phyloP scores from a whole-genome alignment of 2,329 filamentous ascomycete genomes.

The Neofusicoccum parvum region DNA sequence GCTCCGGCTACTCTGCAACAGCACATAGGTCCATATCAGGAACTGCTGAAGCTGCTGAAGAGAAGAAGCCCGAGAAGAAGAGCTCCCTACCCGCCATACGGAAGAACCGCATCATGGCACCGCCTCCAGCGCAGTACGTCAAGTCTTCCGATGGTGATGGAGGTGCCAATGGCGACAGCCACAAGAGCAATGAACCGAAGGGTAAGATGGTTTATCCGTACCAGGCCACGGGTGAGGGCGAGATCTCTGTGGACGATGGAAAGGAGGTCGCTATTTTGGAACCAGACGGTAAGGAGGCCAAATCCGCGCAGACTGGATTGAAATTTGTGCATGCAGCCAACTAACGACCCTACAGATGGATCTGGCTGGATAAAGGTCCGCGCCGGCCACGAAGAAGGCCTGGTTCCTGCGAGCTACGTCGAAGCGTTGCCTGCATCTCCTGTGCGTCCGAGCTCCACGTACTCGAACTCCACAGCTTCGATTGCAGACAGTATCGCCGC shows the following conservation, averaged over 20 bases:
- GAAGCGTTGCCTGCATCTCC: constrained; percentile 58
- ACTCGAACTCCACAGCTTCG: constrained; percentile 77
- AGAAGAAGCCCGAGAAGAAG: constrained; percentile 48
- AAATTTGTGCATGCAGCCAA: background rate
- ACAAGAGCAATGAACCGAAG: constrained; percentile 58
- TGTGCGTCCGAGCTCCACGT: constrained; percentile 58
- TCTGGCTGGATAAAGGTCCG: constrained; percentile 89
- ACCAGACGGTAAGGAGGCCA: constrained; percentile 72
- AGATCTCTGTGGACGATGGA: constrained; percentile 75
- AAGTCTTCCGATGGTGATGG: constrained; percentile 54
- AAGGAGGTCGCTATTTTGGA: constrained; percentile 78
- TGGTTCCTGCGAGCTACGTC: constrained; percentile 86
- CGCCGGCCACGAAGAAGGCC: constrained; percentile 72
- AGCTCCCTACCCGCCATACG: constrained; percentile 35
- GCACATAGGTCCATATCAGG: constrained; percentile 76
- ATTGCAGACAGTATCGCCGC: constrained; percentile 55
- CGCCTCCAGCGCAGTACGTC: constrained; percentile 81
- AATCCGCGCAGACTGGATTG: constrained; percentile 12
- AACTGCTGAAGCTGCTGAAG: constrained; percentile 53
- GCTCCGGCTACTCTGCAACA: constrained; percentile 82
- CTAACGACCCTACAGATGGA: constrained; percentile 63
- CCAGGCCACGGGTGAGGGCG: constrained; percentile 76
- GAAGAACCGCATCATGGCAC: constrained; percentile 79
- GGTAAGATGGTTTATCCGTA: constrained; percentile 92
- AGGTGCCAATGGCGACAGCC: constrained; percentile 41